Percentiles rank a stretch among this genome's conserved stretches.
These are phyloP conservation scores for Trametes sanguinea DNA, from an alignment of 768 basidiomycete species.

Conservation along the genomic window DNA sequence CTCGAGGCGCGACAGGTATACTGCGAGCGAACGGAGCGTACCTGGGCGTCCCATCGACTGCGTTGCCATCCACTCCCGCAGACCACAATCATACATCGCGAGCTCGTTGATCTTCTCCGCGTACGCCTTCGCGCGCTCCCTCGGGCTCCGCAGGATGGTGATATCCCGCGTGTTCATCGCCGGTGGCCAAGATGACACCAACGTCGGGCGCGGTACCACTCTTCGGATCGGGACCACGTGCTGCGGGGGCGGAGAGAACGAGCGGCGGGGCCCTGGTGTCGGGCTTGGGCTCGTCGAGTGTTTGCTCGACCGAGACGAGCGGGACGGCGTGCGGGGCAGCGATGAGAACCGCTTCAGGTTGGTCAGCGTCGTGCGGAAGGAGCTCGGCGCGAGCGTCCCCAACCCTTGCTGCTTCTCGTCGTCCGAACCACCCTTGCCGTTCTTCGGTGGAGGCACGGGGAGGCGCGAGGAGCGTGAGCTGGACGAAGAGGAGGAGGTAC, in stretches of 20 bases:
- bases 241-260: slow-evolving; percentile 18
- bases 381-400: slow-evolving; percentile 8
- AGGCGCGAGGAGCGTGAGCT: slow-evolving; percentile 13
- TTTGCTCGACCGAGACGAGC: slow-evolving; percentile 39
- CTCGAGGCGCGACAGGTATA: too few species aligned
- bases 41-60: slow-evolving; percentile 54
- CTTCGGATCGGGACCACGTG: slow-evolving; percentile 1
- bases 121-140: slow-evolving; percentile 74
- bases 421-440: slow-evolving; percentile 16
- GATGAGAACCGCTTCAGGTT: slow-evolving; percentile 51
- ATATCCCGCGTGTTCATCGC: slow-evolving; percentile 77
- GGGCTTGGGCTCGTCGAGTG: slow-evolving; percentile 13
- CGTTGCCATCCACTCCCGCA: slow-evolving; percentile 68
- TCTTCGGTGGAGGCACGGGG: slow-evolving; percentile 25
- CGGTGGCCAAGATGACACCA: slow-evolving; percentile 47
- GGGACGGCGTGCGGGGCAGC: slow-evolving; percentile 68
- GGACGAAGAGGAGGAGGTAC: slow-evolving; percentile 19
- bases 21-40: slow-evolving; percentile 27
- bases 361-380: slow-evolving; percentile 30
- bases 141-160: slow-evolving; percentile 48
- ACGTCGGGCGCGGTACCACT: slow-evolving; percentile 34
- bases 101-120: slow-evolving; percentile 84
- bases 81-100: slow-evolving; percentile 70
- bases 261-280: slow-evolving; percentile 13
- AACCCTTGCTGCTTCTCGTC: slow-evolving; percentile 11